A percentile compares a stretch with the other conserved stretches of the same genome.
Evolutionary conservation across 257 asterid species (phyloP).

Genomic region (Nicotiana paniculata): DNA sequence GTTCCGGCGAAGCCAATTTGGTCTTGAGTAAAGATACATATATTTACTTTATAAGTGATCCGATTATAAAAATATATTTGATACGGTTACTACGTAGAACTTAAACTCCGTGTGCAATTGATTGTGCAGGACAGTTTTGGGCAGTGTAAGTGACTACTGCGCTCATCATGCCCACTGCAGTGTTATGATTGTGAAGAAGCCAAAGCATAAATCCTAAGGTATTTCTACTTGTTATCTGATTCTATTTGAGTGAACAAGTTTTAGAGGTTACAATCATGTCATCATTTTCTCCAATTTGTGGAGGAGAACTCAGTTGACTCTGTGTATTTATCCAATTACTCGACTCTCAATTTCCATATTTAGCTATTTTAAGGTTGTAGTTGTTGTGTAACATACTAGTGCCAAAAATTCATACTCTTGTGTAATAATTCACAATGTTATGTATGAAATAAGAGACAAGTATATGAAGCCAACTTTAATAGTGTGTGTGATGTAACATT

Average conservation of each 20-base stretch:
- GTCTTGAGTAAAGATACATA: too few species aligned
- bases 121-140: slow-evolving; percentile 1
- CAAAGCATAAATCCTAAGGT: not conserved
- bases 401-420: not conserved
- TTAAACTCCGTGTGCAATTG: not conserved
- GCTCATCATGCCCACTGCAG: slow-evolving; percentile 11
- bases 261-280: not conserved
- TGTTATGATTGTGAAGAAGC: slow-evolving; percentile 5
- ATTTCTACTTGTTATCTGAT: not conserved
- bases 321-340: not conserved
- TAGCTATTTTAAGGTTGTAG: not conserved
- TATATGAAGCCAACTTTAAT: not conserved
- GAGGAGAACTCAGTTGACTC: not conserved
- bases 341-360: not conserved
- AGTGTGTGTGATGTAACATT: too few species aligned
- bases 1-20: too few species aligned
- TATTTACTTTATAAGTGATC: not conserved
- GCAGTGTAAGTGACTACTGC: not conserved
- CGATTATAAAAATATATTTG: not conserved
- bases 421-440: not conserved
- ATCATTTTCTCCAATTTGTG: not conserved
- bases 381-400: not conserved
- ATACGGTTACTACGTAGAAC: not conserved
- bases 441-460: not conserved
- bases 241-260: not conserved